Conservation (phyloP, 2,329 filamentous ascomycete genomes). For the Cercospora sp. region DNA sequence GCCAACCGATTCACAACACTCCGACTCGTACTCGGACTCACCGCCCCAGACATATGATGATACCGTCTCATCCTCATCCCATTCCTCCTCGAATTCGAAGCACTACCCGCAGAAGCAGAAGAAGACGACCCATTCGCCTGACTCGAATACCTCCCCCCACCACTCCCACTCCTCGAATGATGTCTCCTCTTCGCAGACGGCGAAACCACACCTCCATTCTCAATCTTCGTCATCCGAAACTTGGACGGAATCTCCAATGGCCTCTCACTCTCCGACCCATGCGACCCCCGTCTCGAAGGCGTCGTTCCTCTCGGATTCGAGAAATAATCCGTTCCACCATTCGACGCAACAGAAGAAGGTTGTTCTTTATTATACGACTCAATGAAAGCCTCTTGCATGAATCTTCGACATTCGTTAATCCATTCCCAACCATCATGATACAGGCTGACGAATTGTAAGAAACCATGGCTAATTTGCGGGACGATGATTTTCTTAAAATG, state of each 20-base stretch:
- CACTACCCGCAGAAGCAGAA: conserved; percentile 4
- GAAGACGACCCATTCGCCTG: background rate
- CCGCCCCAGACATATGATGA: conserved; percentile 31
- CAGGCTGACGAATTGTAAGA: conserved; percentile 83
- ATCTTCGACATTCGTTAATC: conserved; percentile 73
- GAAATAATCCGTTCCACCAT: conserved; percentile 30
- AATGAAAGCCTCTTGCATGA: conserved; percentile 78
- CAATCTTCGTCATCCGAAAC: conserved; percentile 26
- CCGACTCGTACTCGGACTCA: conserved; percentile 35
- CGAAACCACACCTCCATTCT: conserved; percentile 8
- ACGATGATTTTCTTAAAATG: conserved; percentile 77
- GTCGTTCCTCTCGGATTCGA: conserved; percentile 20
- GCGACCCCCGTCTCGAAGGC: conserved; percentile 17
- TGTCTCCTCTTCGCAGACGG: conserved; percentile 10
- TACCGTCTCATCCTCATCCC: conserved; percentile 30
- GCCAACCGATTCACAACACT: conserved; percentile 47
- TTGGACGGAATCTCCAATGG: conserved; percentile 73
- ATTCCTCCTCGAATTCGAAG: conserved; percentile 30
- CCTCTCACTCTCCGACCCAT: conserved; percentile 73
- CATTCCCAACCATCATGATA: conserved; percentile 91
- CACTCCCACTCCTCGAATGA: conserved; percentile 14
- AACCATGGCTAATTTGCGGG: conserved; percentile 88
- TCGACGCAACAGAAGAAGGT: conserved; percentile 24
- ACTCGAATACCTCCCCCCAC: conserved; percentile 21
- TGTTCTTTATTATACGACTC: conserved; percentile 44